Evolutionary conservation across 257 asterid species (phyloP), one percentile per base, ranked within the genome.

Genomic region (Forsythia viridissima): DNA sequence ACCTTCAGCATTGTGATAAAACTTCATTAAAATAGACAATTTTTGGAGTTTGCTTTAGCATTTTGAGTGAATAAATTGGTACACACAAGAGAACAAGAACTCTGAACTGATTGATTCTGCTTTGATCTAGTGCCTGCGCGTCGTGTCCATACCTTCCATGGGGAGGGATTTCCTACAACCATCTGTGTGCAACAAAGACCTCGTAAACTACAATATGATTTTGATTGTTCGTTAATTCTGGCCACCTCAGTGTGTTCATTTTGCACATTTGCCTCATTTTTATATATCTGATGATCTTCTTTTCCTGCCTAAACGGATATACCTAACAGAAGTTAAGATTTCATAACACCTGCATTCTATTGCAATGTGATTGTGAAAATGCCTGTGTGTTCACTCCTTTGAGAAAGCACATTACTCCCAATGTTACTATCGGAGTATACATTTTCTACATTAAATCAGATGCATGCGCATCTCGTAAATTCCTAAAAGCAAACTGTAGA

Each of bases 81-180:
- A 48, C 34, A 52, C 39, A 5, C 71, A 9, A 70, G 77, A n/a
- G 40, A 61, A 63, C 38, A 37, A 9, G 46, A 8, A 42, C 63
- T 52, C 57, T 61, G 72, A 82, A 78, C 44, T 41, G 71, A 40
- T 52, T 30, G 37, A 15, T 69, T 73, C 55, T 67, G 48, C 59
- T 76, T 80, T 57, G 65, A 55, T 61, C 44, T 10, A 10, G 72
- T 52, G 69, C 76, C 75, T 73, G 68, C 48, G n/a, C 34, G 41
- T 67, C 34, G 70, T 36, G 71, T 73, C 72, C 55, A 66, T 74
- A 74, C 57, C 61, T 71, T 77, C 51, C 75, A 65, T 24, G 73
- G 76, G 73, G 65, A 52, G 52, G 65, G 38, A 40, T 68, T 18
- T 44, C 39, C 52, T 20, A 42, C 61, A 52, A 63, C 40, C 44